Evolutionary conservation across 2,329 filamentous ascomycete species (phyloP).

Genomic region (Orbilia brochopaga): DNA sequence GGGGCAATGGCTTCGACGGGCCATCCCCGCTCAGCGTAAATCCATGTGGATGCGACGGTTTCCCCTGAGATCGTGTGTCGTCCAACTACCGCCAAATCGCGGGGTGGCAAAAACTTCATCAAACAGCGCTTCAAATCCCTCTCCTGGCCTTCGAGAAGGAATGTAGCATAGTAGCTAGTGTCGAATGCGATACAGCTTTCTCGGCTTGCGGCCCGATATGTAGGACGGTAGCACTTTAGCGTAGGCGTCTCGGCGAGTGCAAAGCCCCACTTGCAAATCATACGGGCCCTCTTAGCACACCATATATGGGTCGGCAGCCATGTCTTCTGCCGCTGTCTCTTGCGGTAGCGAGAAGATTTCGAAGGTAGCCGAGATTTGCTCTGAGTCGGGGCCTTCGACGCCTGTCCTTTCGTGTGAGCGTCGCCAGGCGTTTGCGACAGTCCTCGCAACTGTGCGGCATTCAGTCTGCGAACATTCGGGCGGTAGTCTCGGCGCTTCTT

Average conservation of each 20-base stretch:
- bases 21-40: conserved; percentile 63
- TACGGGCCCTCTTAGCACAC: conserved; percentile 88
- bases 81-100: conserved; percentile 67
- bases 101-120: conserved; percentile 68
- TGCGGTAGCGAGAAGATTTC: conserved; percentile 71
- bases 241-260: conserved; percentile 82
- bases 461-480: conserved; percentile 38
- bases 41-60: conserved; percentile 51
- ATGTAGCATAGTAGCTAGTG: conserved; percentile 89
- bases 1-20: conserved; percentile 69
- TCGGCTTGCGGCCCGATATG: conserved; percentile 77
- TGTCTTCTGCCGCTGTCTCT: conserved; percentile 84
- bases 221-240: conserved; percentile 86
- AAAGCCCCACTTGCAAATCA: conserved; percentile 88
- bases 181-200: conserved; percentile 88
- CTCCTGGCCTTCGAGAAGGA: conserved; percentile 73
- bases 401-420: neutral
- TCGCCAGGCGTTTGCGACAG: conserved; percentile 1
- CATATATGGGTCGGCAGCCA: conserved; percentile 95
- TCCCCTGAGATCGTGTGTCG: conserved; percentile 64
- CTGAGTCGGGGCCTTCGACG: conserved; percentile 57
- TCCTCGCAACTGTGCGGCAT: conserved; percentile 56
- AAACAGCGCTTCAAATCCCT: conserved; percentile 71
- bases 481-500: conserved; percentile 39
- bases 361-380: conserved; percentile 64